These are phyloP conservation scores for Zasmidium cellare DNA, from an alignment of 2,329 filamentous ascomycete species.

Conservation along the genomic window DNA sequence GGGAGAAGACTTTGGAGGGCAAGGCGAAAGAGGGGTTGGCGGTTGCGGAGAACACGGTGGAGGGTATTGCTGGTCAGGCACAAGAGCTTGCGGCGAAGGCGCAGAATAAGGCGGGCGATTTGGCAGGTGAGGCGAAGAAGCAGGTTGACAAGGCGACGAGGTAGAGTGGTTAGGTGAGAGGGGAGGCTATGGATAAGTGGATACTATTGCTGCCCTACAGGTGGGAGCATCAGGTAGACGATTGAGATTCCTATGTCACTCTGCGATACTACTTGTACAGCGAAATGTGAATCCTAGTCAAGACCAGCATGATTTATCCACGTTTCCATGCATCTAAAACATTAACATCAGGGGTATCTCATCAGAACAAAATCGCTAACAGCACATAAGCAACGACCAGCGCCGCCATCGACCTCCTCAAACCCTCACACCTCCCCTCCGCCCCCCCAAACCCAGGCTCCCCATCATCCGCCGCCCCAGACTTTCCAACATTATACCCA, in stretches of 20 bases:
- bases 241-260: not conserved
- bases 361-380: constrained; percentile 7
- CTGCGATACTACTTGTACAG: not conserved
- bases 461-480: constrained; percentile 25
- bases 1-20: constrained; percentile 40
- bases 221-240: not conserved
- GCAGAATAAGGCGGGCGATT: constrained; percentile 19
- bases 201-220: not conserved
- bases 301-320: not conserved
- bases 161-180: constrained; percentile 7
- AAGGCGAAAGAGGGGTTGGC: constrained; percentile 41
- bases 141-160: constrained; percentile 26
- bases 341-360: constrained; percentile 9
- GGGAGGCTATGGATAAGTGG: not conserved
- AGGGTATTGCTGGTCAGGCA: constrained; percentile 30
- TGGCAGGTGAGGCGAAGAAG: constrained; percentile 25
- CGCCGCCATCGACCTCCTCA: constrained; percentile 6
- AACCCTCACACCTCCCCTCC: not conserved
- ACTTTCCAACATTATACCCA: constrained; percentile 34
- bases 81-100: constrained; percentile 24
- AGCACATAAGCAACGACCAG: constrained; percentile 10
- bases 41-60: constrained; percentile 28
- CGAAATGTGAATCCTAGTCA: not conserved
- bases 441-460: constrained; percentile 22
- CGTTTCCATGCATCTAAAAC: too few relatives aligned